Evolutionary conservation across 1,139 yeast species (phyloP).

Genomic region (Spathaspora jeffriesii): DNA sequence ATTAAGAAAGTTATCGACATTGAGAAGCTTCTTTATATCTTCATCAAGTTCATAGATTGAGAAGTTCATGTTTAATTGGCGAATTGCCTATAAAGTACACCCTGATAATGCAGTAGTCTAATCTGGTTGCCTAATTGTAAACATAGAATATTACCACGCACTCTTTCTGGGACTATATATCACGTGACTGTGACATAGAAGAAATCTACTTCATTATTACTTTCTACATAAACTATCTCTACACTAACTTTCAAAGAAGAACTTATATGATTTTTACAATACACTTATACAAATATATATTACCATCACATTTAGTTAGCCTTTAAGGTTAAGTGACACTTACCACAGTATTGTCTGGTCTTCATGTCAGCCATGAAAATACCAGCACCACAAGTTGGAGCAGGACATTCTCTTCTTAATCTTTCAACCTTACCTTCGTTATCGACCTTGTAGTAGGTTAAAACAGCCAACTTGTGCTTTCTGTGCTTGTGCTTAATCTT

Average conservation of each 20-base stretch:
- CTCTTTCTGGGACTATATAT: too few relatives aligned
- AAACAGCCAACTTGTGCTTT: constrained; percentile 99
- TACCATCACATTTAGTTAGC: constrained; percentile 37
- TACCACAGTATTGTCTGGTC: constrained; percentile 99
- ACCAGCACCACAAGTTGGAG: constrained; percentile 96
- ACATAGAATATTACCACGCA: neutral
- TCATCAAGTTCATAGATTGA: constrained; percentile 65
- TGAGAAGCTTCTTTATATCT: constrained; percentile 64
- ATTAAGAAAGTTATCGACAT: constrained; percentile 71
- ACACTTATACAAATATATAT: constrained; percentile 5
- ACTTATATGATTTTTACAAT: constrained; percentile 1
- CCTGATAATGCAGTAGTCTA: neutral
- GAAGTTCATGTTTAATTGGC: constrained; percentile 34
- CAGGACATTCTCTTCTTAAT: constrained; percentile 98
- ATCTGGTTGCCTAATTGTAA: too few relatives aligned
- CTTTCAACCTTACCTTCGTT: constrained; percentile 98
- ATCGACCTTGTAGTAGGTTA: constrained; percentile 99
- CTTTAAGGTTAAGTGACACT: constrained; percentile 95
- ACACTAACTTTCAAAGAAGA: neutral
- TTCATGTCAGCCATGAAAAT: constrained; percentile 99
- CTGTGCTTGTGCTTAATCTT: constrained; percentile 99
- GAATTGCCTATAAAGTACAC: too few relatives aligned
- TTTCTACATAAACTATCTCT: neutral
- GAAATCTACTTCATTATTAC: too few relatives aligned
- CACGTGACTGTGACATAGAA: too few relatives aligned